phyloP scores from a whole-genome alignment of 768 basidiomycete genomes.

The Tylopilus subfusipes region DNA sequence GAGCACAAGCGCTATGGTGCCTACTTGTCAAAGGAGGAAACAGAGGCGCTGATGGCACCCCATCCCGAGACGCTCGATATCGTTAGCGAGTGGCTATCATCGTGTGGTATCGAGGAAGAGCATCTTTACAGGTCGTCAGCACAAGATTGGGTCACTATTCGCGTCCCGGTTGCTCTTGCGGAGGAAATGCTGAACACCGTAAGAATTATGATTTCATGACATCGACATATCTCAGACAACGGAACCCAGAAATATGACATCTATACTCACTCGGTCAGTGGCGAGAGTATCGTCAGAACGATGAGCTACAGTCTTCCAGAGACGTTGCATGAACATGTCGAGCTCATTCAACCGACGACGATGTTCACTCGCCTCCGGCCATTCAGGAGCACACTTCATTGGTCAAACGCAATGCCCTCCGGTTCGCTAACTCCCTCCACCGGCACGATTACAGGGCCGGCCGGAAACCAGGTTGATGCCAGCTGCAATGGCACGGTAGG shows the following conservation, averaged over 20 bases:
- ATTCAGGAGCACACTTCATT: constrained; percentile 41
- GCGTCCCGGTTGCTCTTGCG: constrained; percentile 52
- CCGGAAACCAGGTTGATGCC: constrained; percentile 42
- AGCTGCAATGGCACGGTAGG: constrained; percentile 42
- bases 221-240: background rate
- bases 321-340: constrained; percentile 55
- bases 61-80: constrained; percentile 46
- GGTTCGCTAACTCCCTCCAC: background rate
- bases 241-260: constrained; percentile 53
- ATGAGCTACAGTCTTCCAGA: constrained; percentile 65
- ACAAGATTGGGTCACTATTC: constrained; percentile 65
- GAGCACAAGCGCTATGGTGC: constrained; percentile 51
- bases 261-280: constrained; percentile 57
- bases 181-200: constrained; percentile 75
- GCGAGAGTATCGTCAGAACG: constrained; percentile 60
- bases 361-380: constrained; percentile 52
- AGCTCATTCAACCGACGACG: constrained; percentile 71
- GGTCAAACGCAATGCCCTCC: constrained; percentile 13
- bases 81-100: constrained; percentile 61
- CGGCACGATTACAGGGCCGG: constrained; percentile 25
- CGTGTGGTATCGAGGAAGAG: constrained; percentile 48
- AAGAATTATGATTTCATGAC: constrained; percentile 10
- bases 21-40: constrained; percentile 61
- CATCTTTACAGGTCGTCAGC: constrained; percentile 56
- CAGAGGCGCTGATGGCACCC: constrained; percentile 60